Percentiles rank a stretch among this genome's conserved stretches.
Evolutionary conservation across 768 basidiomycete species (phyloP).

Genomic region (Symmetrospora coprosmae): DNA sequence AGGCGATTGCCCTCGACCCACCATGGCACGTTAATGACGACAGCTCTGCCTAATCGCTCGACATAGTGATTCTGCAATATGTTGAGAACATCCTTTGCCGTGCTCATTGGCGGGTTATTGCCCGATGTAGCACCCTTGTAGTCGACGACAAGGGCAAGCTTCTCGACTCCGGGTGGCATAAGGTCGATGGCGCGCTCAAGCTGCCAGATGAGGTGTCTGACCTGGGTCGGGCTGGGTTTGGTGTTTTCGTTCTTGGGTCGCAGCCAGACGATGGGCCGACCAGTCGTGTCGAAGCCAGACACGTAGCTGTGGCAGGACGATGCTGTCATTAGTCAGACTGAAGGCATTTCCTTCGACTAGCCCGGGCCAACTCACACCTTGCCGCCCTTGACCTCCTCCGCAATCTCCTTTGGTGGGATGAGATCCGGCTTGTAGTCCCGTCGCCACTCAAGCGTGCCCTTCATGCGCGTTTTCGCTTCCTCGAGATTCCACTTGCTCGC

Average conservation of each 20-base stretch:
- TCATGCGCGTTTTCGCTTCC: conserved; percentile 64
- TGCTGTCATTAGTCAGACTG: too few species aligned
- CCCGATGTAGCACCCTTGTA: conserved; percentile 68
- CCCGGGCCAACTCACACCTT: conserved; percentile 53
- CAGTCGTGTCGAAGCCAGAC: conserved; percentile 64
- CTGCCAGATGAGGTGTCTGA: conserved; percentile 60
- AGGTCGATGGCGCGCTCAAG: conserved; percentile 81
- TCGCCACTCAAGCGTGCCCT: conserved; percentile 68
- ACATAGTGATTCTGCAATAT: conserved; percentile 82
- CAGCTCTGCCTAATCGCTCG: conserved; percentile 68
- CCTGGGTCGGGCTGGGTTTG: conserved; percentile 57
- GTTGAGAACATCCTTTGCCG: conserved; percentile 59
- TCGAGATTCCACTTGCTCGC: conserved; percentile 69
- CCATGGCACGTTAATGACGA: conserved; percentile 51
- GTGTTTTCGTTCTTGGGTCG: conserved; percentile 78
- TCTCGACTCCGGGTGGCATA: conserved; percentile 72
- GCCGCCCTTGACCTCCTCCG: conserved; percentile 45
- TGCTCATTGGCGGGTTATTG: conserved; percentile 68
- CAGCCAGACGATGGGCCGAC: conserved; percentile 77
- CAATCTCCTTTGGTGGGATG: conserved; percentile 39
- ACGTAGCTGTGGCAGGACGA: not conserved
- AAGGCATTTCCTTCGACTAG: not conserved
- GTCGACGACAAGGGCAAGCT: conserved; percentile 68
- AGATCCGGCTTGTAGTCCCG: conserved; percentile 71
- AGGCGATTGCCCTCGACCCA: not conserved